Evolutionary conservation across 2,329 filamentous ascomycete genomes (phyloP), one percentile per base, ranked within the genome.

Genomic region (Penicillium sp.): DNA sequence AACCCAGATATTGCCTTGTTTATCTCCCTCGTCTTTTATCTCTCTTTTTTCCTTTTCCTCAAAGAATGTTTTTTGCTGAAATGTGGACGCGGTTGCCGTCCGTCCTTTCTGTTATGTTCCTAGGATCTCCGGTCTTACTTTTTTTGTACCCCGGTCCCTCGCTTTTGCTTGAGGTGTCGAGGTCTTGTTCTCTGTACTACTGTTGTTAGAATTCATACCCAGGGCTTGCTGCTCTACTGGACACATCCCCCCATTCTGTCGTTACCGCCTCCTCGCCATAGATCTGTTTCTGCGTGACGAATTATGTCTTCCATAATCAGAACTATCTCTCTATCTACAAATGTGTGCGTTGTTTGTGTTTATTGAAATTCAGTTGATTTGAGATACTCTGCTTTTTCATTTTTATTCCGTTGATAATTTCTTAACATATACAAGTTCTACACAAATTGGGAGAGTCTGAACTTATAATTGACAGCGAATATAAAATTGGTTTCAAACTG

Each of bases 141-240:
- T 38, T 34, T 42, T 16, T 31, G 6, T 37, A 29, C 7, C 18
- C 14, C n/a, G n/a, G 13, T 35, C 16, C 35, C 37, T 50, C 40
- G 11, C 24, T 50, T 26, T 44, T 35, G 10, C 16, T 18, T 29
- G 49, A 13, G 39, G 38, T n/a, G 11, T 14, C 10, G 34, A 22
- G 35, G 31, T 24, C 26, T 24, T 42, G 32, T 32, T 45, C 32
- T 29, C 10, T 56, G 48, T 56, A 52, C 48, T 56, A 56, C 53
- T 56, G 48, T 56, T 56, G 53, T 54, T 57, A 57, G 55, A 57
- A 47, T 57, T 54, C 55, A 57, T 57, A 57, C 55, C 55, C 55
- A 38, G 26, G 42, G 53, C 52, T 44, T 51, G 37, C 29, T 37
- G 38, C 32, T 46, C 40, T 46, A 42, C 51, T 26, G 48, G 34